phyloP scores from a whole-genome alignment of 192 early-diverging fungal genomes.

The Dissophora globulifera region DNA sequence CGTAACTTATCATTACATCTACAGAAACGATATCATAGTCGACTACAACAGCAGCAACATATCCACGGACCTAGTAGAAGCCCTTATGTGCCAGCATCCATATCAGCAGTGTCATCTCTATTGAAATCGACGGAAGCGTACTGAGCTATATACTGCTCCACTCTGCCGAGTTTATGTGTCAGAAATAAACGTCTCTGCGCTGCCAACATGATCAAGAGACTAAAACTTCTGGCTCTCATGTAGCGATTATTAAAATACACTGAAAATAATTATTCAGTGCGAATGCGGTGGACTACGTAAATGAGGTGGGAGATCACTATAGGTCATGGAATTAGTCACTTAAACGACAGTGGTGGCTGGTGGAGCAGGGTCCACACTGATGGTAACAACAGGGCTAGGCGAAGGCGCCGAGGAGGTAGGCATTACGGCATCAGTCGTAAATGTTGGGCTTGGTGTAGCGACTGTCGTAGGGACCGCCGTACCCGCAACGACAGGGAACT shows the following conservation, averaged over 20 bases:
- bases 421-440: not conserved
- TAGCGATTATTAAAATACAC: not conserved
- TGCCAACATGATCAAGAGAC: not conserved
- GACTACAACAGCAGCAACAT: no score
- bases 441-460: no score
- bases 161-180: no score
- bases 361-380: no score
- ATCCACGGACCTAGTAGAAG: not conserved
- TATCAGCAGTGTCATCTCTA: slow-evolving; percentile 1
- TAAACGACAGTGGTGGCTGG: not conserved
- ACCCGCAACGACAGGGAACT: not conserved
- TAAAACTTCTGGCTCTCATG: not conserved
- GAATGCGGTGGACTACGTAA: not conserved
- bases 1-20: not conserved
- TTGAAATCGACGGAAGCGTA: not conserved
- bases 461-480: not conserved
- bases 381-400: no score
- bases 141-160: no score
- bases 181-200: not conserved
- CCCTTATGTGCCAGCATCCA: not conserved
- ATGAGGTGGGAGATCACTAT: not conserved
- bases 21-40: not conserved
- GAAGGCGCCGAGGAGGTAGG: not conserved
- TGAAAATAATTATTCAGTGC: slow-evolving; percentile 14
- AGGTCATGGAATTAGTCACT: not conserved